Evolutionary conservation across 2,329 filamentous ascomycete species (phyloP).

Genomic region (Pestalotiopsis fici): DNA sequence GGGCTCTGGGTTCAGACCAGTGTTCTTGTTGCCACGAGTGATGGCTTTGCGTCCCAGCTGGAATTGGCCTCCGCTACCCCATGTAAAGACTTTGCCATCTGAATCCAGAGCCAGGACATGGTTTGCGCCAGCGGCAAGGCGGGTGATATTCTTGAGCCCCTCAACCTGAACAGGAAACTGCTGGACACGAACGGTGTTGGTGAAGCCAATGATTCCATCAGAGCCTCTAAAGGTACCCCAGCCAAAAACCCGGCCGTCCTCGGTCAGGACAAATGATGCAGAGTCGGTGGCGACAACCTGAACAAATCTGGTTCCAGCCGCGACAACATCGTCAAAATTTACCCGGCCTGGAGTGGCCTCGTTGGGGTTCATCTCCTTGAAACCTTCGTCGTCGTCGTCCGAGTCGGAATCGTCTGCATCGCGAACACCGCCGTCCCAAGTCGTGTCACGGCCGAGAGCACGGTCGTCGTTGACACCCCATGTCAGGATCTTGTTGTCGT

Average conservation of each 20-base stretch:
- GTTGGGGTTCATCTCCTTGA: conserved; percentile 68
- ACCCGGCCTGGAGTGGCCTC: conserved; percentile 69
- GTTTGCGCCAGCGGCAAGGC: conserved; percentile 68
- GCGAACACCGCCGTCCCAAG: conserved; percentile 64
- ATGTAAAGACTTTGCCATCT: conserved; percentile 69
- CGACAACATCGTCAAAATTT: conserved; percentile 54
- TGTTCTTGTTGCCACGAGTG: conserved; percentile 22
- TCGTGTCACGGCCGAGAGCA: conserved; percentile 68
- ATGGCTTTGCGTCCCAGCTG: conserved; percentile 68
- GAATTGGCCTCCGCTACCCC: conserved; percentile 79
- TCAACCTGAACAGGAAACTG: conserved; percentile 47
- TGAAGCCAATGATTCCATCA: conserved; percentile 68
- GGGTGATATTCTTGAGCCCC: conserved; percentile 62
- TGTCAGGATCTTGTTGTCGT: conserved; percentile 71
- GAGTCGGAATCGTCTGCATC: conserved; percentile 52
- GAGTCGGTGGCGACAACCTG: conserved; percentile 64
- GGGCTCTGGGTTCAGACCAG: conserved; percentile 40
- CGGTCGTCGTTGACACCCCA: conserved; percentile 83
- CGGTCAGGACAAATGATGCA: conserved; percentile 63
- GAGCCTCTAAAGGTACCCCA: conserved; percentile 65
- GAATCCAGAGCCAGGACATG: conserved; percentile 69
- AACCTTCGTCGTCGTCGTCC: conserved; percentile 56
- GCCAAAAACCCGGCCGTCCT: conserved; percentile 64
- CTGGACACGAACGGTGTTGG: conserved; percentile 50
- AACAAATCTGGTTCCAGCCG: conserved; percentile 62